These are phyloP conservation scores for Neurospora sp. DNA, from an alignment of 495 filamentous ascomycete genomes.

Conservation along the genomic window DNA sequence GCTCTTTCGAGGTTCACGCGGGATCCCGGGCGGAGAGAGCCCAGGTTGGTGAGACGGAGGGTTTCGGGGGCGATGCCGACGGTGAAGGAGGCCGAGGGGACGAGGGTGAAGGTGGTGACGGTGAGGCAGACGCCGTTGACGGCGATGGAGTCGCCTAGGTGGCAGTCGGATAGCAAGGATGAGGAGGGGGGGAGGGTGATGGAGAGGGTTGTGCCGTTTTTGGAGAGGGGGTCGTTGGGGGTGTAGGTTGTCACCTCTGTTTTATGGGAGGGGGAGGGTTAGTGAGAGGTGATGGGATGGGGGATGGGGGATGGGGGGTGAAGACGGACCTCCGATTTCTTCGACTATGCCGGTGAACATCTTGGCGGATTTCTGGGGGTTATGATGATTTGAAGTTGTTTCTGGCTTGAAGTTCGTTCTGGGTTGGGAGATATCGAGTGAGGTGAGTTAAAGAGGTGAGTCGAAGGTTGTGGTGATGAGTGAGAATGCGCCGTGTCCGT, in stretches of 20 bases:
- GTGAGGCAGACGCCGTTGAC: slow-evolving; percentile 91
- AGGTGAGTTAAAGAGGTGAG: neutral
- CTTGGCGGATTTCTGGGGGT: neutral
- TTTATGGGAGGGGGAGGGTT: neutral
- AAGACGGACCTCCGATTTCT: slow-evolving; percentile 71
- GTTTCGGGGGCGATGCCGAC: slow-evolving; percentile 95
- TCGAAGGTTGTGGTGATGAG: neutral
- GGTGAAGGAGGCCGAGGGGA: slow-evolving; percentile 52
- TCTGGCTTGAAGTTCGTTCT: neutral
- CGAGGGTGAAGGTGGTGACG: slow-evolving; percentile 60
- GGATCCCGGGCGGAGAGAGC: slow-evolving; percentile 42
- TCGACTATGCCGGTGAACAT: slow-evolving; percentile 99
- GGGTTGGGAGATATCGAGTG: neutral
- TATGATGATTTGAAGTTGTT: neutral
- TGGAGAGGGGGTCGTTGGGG: slow-evolving; percentile 1
- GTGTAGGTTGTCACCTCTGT: slow-evolving; percentile 11
- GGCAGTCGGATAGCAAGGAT: slow-evolving; percentile 66
- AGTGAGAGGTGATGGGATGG: neutral
- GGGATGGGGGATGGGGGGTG: slow-evolving; percentile 1
- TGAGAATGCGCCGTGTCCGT: neutral
- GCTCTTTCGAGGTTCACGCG: slow-evolving; percentile 89
- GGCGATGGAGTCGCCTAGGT: slow-evolving; percentile 85
- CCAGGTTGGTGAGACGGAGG: slow-evolving; percentile 90
- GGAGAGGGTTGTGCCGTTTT: slow-evolving; percentile 70
- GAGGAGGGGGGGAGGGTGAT: slow-evolving; percentile 56